phyloP scores from a whole-genome alignment of 1,284 basidiomycete species.

The Leccinum solheimii region DNA sequence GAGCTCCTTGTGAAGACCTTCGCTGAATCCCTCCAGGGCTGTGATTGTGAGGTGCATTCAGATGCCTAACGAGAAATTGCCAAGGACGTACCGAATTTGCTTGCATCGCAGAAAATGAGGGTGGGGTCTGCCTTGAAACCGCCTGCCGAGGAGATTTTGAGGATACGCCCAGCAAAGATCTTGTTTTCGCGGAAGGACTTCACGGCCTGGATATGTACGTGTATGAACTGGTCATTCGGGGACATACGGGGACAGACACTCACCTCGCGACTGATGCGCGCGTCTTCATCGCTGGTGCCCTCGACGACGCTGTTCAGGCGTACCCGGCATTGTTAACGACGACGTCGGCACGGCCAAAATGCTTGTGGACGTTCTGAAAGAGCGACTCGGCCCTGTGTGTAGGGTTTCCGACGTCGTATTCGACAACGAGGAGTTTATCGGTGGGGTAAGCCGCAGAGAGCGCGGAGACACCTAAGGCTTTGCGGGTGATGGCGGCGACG shows the following conservation, averaged over 20 bases:
- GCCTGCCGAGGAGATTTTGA: constrained; percentile 24
- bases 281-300: constrained; percentile 27
- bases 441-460: constrained; percentile 17
- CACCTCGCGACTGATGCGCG: constrained; percentile 31
- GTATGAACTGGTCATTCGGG: background rate
- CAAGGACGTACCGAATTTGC: constrained; percentile 23
- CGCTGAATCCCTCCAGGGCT: constrained; percentile 30
- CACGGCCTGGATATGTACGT: constrained; percentile 15
- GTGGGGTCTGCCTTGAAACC: constrained; percentile 23
- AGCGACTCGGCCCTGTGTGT: constrained; percentile 27
- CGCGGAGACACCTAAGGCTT: constrained; percentile 15
- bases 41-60: background rate
- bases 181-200: constrained; percentile 27
- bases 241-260: background rate
- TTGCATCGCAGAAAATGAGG: constrained; percentile 25
- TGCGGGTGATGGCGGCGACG: constrained; percentile 27
- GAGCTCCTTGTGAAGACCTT: constrained; percentile 23
- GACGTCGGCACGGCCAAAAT: constrained; percentile 46
- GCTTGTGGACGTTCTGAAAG: constrained; percentile 34
- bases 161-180: constrained; percentile 20
- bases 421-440: constrained; percentile 23
- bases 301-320: constrained; percentile 30
- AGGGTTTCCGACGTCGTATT: constrained; percentile 25
- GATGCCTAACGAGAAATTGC: background rate
- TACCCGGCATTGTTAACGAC: constrained; percentile 46